Evolutionary conservation across 1,284 basidiomycete genomes (phyloP).

Genomic region (Irpex sp.): DNA sequence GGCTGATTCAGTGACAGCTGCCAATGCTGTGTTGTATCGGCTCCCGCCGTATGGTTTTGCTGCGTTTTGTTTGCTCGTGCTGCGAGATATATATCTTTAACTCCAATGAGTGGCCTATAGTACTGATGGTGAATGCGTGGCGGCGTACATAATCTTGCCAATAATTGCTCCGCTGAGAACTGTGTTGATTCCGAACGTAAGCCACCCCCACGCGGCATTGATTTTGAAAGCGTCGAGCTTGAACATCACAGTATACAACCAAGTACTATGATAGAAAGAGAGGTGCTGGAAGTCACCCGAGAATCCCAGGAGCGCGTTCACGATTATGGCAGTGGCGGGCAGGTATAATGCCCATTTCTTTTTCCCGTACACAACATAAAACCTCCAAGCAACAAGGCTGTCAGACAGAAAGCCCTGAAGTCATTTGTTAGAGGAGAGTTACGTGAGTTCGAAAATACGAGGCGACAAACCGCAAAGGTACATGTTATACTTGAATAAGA

Average conservation of each 20-base stretch:
- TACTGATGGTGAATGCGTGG: background rate
- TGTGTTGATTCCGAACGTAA: constrained; percentile 21
- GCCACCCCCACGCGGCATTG: constrained; percentile 23
- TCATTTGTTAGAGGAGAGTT: background rate
- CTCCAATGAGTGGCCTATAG: background rate
- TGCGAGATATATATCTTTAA: background rate
- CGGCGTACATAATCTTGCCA: constrained; percentile 19
- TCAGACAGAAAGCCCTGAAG: background rate
- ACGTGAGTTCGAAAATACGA: background rate
- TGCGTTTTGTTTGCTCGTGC: background rate
- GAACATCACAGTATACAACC: constrained; percentile 17
- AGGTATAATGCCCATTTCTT: background rate
- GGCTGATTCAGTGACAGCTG: constrained; percentile 21
- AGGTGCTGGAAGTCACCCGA: background rate
- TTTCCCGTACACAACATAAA: background rate
- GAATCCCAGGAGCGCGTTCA: background rate
- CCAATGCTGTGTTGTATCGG: constrained; percentile 3
- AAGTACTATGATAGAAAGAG: background rate
- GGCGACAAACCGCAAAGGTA: background rate
- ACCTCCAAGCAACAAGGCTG: background rate
- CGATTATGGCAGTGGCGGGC: background rate
- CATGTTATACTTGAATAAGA: background rate
- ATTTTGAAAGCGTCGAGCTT: constrained; percentile 17
- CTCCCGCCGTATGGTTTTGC: background rate
- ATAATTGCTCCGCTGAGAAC: constrained; percentile 20